These are phyloP conservation scores for Trichophyton simii DNA, from an alignment of 2,329 filamentous ascomycete genomes.

Conservation along the genomic window DNA sequence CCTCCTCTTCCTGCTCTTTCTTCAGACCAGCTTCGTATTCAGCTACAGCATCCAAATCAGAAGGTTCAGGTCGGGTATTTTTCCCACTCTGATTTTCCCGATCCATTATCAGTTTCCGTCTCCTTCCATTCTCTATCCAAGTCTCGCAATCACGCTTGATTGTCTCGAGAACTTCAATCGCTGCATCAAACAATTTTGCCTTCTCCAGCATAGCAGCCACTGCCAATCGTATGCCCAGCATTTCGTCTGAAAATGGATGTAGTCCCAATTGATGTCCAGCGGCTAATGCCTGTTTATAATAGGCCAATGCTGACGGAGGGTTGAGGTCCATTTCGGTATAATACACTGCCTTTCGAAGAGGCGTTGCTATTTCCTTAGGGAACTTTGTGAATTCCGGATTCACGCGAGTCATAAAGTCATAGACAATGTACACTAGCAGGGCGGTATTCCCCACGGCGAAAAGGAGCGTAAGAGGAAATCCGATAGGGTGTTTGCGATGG, in stretches of 20 bases:
- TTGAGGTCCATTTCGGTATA: conserved; percentile 68
- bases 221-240: conserved; percentile 78
- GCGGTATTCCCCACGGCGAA: conserved; percentile 24
- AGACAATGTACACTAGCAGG: conserved; percentile 30
- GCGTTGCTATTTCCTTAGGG: conserved; percentile 36
- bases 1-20: conserved; percentile 24
- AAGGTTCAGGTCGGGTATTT: not conserved
- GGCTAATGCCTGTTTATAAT: conserved; percentile 68
- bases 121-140: conserved; percentile 23
- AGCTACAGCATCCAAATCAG: conserved; percentile 14
- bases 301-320: conserved; percentile 63
- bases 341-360: conserved; percentile 73
- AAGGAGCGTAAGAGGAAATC: conserved; percentile 31
- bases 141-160: conserved; percentile 54
- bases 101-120: conserved; percentile 14
- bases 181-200: conserved; percentile 54
- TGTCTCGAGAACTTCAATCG: conserved; percentile 67
- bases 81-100: conserved; percentile 11
- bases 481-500: conserved; percentile 33
- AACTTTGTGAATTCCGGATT: conserved; percentile 32
- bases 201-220: conserved; percentile 69
- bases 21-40: conserved; percentile 12
- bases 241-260: conserved; percentile 82
- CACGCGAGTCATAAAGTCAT: conserved; percentile 32
- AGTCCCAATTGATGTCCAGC: conserved; percentile 61